Evolutionary conservation across 139 green algal species (phyloP).

Genomic region (Diplosphaera chodatii): DNA sequence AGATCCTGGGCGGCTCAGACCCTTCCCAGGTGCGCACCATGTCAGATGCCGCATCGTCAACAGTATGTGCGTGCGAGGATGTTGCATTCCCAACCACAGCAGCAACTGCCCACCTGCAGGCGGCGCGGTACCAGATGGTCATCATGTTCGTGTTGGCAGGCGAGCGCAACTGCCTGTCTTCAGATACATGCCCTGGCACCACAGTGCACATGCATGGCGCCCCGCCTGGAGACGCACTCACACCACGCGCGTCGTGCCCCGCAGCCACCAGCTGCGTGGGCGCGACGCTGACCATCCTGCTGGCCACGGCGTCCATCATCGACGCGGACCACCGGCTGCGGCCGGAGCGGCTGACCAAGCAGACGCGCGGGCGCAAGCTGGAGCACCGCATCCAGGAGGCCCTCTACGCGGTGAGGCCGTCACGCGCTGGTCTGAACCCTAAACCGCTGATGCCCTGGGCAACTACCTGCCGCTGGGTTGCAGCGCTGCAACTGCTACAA

Average conservation of each 20-base stretch:
- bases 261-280: slow-evolving; percentile 11
- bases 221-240: not conserved
- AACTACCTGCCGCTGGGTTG: no score
- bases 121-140: slow-evolving; percentile 69
- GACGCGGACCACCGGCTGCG: slow-evolving; percentile 4
- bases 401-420: not conserved
- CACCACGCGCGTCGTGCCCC: not conserved
- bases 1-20: slow-evolving; percentile 70
- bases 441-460: no score
- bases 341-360: slow-evolving; percentile 3
- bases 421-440: no score
- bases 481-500: no score
- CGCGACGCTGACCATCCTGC: not conserved
- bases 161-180: no score
- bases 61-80: no score
- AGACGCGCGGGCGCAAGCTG: not conserved
- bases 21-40: slow-evolving; percentile 30
- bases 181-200: no score
- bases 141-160: slow-evolving; percentile 67
- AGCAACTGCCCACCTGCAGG: slow-evolving; percentile 20
- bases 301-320: slow-evolving; percentile 3
- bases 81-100: no score
- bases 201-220: slow-evolving; percentile 4
- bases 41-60: no score
- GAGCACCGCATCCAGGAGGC: not conserved